These are phyloP conservation scores for Macrophomina phaseolina DNA, from an alignment of 2,329 filamentous ascomycete species.

Conservation along the genomic window DNA sequence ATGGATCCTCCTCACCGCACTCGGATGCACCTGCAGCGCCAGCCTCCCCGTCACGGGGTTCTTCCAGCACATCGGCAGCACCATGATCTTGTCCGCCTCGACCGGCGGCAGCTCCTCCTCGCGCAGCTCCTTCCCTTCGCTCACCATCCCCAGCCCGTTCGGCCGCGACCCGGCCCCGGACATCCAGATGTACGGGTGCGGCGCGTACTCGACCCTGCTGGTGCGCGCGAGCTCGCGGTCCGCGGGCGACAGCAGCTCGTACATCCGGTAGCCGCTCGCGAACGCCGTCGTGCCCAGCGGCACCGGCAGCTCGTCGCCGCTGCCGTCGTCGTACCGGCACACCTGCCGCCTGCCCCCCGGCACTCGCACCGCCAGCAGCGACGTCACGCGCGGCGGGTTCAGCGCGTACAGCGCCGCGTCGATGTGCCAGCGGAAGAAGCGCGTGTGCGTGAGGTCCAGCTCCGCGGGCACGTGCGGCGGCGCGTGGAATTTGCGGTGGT, in stretches of 20 bases:
- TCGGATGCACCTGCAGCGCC: conserved; percentile 76
- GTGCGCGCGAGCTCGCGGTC: conserved; percentile 72
- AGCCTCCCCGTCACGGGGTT: conserved; percentile 73
- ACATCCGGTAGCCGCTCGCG: conserved; percentile 73
- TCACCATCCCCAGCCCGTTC: conserved; percentile 73
- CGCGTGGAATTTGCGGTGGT: conserved; percentile 78
- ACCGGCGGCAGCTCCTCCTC: conserved; percentile 66
- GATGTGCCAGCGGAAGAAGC: conserved; percentile 81
- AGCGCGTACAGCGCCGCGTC: conserved; percentile 78
- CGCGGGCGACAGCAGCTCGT: conserved; percentile 66
- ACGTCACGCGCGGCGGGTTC: conserved; percentile 75
- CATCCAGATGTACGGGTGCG: conserved; percentile 87
- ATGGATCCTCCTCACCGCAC: conserved; percentile 72
- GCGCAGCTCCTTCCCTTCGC: conserved; percentile 68
- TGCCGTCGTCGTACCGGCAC: conserved; percentile 75
- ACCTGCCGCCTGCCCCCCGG: conserved; percentile 70
- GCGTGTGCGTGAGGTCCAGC: conserved; percentile 63
- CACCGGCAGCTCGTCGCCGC: conserved; percentile 68
- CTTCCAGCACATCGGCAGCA: conserved; percentile 77
- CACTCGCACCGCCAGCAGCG: conserved; percentile 74
- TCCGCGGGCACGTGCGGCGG: conserved; percentile 64
- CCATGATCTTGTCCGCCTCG: conserved; percentile 69
- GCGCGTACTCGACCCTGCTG: conserved; percentile 74
- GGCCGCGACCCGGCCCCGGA: conserved; percentile 68
- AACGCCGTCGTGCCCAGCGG: conserved; percentile 80